Evolutionary conservation across 225 moss, liverwort and hornwort species (phyloP), one percentile per base, ranked within the genome.

Genomic region (Pseudisothecium myosuroides): DNA sequence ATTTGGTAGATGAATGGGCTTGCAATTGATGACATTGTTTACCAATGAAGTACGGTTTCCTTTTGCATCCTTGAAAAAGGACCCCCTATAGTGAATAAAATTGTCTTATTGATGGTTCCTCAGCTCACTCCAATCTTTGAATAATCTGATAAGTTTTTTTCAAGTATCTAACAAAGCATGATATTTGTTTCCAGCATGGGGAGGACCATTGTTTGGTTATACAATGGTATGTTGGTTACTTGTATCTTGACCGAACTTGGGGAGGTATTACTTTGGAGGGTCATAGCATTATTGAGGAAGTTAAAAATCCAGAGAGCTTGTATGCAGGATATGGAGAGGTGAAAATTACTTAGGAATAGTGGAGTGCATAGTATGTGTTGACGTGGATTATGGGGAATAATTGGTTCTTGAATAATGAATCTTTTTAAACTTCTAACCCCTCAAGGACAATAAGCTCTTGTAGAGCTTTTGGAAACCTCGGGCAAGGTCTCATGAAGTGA

Each of bases 41-140:
- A 23, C 14, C 10, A n/a, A n/a, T 11, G 5, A 16, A 5, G 26
- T 0, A 6, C 1, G 12, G 13, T 22, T 7, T 2, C 0, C 4
- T 17, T 66, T 66, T 66, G 34, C 6, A 65, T 65, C 18, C 18
- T 65, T 18, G 36, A 18, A 20, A 34, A 37, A 20, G 1, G 8
- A 11, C 1, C 4, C 1, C 2, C 1, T 67, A 0, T 5, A 10
- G 0, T 17, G 9, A 45, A 45, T 0, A 73, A 6, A 29, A 10
- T 45, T 17, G 10, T 73, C 29, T 28, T 73, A 28, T 45, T 66
- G 20, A 45, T 45, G 17, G 29, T 2, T 73, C 8, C 3, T 4
- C 8, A 45, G 10, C 10, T 14, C 26, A 71, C 3, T 4, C 5
- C 41, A 41, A 71, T 26, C 1, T 45, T 27, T 16, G 27, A 45